These are phyloP conservation scores for Exophiala sp. DNA, from an alignment of 2,329 filamentous ascomycete species.

Conservation along the genomic window DNA sequence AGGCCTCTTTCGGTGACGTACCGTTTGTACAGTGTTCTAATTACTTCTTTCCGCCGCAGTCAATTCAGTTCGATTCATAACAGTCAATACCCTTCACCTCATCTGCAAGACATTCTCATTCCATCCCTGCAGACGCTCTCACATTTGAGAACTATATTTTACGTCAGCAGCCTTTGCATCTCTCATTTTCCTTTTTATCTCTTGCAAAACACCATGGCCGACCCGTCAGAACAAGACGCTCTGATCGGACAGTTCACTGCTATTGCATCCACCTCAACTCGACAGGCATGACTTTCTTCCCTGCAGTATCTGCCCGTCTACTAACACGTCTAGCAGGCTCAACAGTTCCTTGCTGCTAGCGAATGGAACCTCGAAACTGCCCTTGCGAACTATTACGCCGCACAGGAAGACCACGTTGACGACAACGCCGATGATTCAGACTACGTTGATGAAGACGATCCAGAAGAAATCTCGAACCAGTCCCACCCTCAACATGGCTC, in stretches of 20 bases:
- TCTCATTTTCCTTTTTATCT: conserved; percentile 9
- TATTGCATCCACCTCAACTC: conserved; percentile 52
- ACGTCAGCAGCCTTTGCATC: background rate
- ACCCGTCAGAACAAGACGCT: conserved; percentile 36
- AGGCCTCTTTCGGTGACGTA: conserved; percentile 1
- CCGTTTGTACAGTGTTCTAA: background rate
- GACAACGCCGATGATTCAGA: conserved; percentile 27
- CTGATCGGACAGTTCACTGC: conserved; percentile 52
- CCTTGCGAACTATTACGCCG: conserved; percentile 58
- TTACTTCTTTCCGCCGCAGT: background rate
- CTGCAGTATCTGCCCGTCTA: background rate
- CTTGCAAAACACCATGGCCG: conserved; percentile 21
- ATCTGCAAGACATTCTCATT: too few relatives aligned
- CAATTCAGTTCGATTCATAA: background rate
- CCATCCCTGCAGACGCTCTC: too few relatives aligned
- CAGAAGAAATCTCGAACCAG: conserved; percentile 11
- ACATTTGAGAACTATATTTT: background rate
- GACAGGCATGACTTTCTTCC: conserved; percentile 42
- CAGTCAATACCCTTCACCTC: background rate
- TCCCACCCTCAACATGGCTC: conserved; percentile 22
- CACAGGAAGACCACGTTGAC: conserved; percentile 38
- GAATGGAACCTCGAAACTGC: conserved; percentile 65
- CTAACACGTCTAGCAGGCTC: conserved; percentile 50
- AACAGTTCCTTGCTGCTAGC: conserved; percentile 62
- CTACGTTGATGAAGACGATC: conserved; percentile 31